Conservation (phyloP, 768 basidiomycete genomes). For the Lactarius evosmus region DNA sequence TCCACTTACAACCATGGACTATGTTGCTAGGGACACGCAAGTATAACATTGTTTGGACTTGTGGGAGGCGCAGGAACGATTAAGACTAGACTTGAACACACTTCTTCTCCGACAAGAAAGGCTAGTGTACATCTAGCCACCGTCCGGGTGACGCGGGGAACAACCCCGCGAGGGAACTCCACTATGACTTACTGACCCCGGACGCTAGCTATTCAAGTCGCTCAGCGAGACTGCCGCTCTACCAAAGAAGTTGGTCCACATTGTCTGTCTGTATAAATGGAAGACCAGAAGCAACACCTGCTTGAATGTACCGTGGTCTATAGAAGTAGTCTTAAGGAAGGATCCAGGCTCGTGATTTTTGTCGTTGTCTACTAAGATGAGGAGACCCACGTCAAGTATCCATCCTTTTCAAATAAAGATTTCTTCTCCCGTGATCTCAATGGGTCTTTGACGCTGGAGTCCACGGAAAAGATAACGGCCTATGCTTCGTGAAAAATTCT, state of each 20-base stretch:
- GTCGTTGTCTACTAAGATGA: not conserved
- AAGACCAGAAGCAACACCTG: not conserved
- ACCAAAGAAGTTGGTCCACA: not conserved
- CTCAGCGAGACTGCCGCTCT: not conserved
- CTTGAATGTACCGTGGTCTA: not conserved
- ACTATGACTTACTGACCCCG: not conserved
- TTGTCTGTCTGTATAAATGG: not conserved
- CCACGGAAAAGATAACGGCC: not conserved
- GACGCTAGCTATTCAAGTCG: not conserved
- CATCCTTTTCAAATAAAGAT: not conserved
- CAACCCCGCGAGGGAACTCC: not conserved
- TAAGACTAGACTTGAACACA: too few species aligned
- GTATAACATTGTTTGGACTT: too few species aligned
- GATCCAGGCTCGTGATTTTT: not conserved
- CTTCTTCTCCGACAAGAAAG: too few species aligned
- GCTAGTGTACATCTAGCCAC: not conserved
- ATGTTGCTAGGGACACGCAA: not conserved
- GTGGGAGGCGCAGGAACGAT: not conserved
- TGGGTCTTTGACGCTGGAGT: not conserved
- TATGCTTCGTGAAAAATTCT: not conserved
- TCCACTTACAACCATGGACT: not conserved
- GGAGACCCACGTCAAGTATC: not conserved
- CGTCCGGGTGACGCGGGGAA: not conserved
- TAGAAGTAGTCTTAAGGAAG: not conserved
- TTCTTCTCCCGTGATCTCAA: not conserved